phyloP scores from a whole-genome alignment of 2,329 filamentous ascomycete genomes.

The Fusarium setosum region DNA sequence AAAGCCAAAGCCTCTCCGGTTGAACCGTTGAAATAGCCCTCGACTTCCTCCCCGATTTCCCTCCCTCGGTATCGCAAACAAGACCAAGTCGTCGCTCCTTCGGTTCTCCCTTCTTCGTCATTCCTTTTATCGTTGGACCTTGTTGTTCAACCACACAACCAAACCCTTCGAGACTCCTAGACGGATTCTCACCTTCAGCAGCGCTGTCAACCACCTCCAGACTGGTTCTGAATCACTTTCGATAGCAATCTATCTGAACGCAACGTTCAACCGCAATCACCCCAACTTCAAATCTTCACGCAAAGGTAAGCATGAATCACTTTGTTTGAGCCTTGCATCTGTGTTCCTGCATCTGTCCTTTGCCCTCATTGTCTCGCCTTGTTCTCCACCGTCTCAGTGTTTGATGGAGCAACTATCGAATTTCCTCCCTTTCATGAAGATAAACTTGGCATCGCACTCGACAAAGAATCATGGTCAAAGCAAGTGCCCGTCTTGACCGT shows the following conservation, averaged over 20 bases:
- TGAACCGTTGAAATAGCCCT: constrained; percentile 44
- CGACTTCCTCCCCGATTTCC: constrained; percentile 32
- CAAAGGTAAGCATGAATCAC: constrained; percentile 35
- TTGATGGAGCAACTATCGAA: constrained; percentile 26
- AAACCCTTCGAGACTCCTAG: constrained; percentile 35
- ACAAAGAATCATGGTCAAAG: constrained; percentile 9
- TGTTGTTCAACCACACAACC: constrained; percentile 37
- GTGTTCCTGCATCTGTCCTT: constrained; percentile 28
- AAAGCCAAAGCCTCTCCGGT: constrained; percentile 39
- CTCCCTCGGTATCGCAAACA: constrained; percentile 26
- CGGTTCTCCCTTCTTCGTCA: constrained; percentile 39
- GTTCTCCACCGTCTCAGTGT: constrained; percentile 25
- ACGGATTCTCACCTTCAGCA: constrained; percentile 40
- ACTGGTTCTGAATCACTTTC: constrained; percentile 42
- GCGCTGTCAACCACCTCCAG: constrained; percentile 37
- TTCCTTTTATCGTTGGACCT: constrained; percentile 38
- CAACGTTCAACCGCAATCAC: constrained; percentile 11
- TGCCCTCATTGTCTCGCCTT: constrained; percentile 30
- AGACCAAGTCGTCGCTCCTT: constrained; percentile 37
- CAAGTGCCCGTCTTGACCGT: not conserved
- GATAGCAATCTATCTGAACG: constrained; percentile 12
- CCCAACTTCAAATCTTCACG: constrained; percentile 8
- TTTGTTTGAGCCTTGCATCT: constrained; percentile 15
- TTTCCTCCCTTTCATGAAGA: constrained; percentile 24
- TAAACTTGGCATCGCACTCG: constrained; percentile 10